These are phyloP conservation scores for Scheffersomyces stipitis DNA, from an alignment of 805 yeast genomes.

Conservation along the genomic window DNA sequence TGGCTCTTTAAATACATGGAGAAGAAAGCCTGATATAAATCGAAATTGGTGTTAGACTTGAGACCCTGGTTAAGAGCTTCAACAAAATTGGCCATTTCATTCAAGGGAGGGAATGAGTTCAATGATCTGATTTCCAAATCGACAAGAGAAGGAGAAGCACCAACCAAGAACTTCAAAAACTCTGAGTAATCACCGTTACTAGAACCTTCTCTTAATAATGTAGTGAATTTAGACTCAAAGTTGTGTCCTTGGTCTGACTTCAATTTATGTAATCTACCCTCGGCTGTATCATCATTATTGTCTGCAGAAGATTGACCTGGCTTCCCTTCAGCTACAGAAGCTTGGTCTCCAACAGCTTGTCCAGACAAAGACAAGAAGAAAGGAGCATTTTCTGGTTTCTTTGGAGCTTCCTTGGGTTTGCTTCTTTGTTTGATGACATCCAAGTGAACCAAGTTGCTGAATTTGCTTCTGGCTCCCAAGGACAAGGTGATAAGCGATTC, in stretches of 20 bases:
- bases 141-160: constrained; percentile 70
- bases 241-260: constrained; percentile 33
- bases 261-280: constrained; percentile 29
- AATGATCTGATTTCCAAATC: constrained; percentile 88
- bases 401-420: constrained; percentile 86
- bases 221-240: constrained; percentile 77
- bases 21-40: constrained; percentile 79
- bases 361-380: constrained; percentile 77
- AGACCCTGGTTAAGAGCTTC: constrained; percentile 66
- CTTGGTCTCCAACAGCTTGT: constrained; percentile 69
- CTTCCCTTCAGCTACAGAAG: constrained; percentile 46
- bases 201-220: constrained; percentile 54
- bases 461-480: constrained; percentile 71
- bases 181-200: constrained; percentile 38
- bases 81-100: constrained; percentile 65
- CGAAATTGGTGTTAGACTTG: constrained; percentile 58
- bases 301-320: neutral
- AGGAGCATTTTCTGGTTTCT: constrained; percentile 74
- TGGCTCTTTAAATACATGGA: constrained; percentile 72
- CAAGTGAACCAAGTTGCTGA: constrained; percentile 73
- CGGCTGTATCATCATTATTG: constrained; percentile 12
- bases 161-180: constrained; percentile 56
- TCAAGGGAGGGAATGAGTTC: constrained; percentile 61
- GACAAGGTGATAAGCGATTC: constrained; percentile 69
- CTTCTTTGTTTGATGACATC: constrained; percentile 84